These are phyloP conservation scores for Ceratocystis ficicola DNA, from an alignment of 2,329 filamentous ascomycete genomes.

Conservation along the genomic window DNA sequence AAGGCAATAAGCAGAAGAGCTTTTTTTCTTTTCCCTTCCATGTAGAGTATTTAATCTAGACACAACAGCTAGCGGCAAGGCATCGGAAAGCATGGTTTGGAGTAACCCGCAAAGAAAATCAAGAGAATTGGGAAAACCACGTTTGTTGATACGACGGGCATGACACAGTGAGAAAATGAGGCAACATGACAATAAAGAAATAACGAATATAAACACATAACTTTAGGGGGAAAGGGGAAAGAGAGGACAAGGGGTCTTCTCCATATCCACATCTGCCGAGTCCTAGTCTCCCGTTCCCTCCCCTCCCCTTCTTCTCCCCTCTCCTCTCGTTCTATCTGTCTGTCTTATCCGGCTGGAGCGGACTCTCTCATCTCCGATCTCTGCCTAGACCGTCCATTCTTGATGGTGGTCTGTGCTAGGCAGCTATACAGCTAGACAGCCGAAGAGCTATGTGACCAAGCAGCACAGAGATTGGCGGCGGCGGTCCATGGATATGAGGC, in stretches of 20 bases:
- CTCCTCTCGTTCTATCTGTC: neutral
- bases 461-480: neutral
- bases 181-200: too few relatives aligned
- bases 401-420: neutral
- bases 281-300: neutral
- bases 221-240: neutral
- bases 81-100: too few relatives aligned
- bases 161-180: too few relatives aligned
- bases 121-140: too few relatives aligned
- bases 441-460: too few relatives aligned
- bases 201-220: too few relatives aligned
- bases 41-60: too few relatives aligned
- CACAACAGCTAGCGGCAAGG: too few relatives aligned
- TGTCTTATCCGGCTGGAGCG: constrained; percentile 21
- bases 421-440: neutral
- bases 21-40: too few relatives aligned
- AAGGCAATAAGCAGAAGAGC: too few relatives aligned
- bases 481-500: constrained; percentile 10
- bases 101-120: too few relatives aligned
- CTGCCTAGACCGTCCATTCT: neutral
- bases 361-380: constrained; percentile 18
- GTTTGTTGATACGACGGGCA: too few relatives aligned
- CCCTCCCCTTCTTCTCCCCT: neutral
- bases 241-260: neutral
- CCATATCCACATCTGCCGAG: neutral